Base-by-base conservation (phyloP, 306 rosid species). In the Dalbergia cochinchinensis region DNA sequence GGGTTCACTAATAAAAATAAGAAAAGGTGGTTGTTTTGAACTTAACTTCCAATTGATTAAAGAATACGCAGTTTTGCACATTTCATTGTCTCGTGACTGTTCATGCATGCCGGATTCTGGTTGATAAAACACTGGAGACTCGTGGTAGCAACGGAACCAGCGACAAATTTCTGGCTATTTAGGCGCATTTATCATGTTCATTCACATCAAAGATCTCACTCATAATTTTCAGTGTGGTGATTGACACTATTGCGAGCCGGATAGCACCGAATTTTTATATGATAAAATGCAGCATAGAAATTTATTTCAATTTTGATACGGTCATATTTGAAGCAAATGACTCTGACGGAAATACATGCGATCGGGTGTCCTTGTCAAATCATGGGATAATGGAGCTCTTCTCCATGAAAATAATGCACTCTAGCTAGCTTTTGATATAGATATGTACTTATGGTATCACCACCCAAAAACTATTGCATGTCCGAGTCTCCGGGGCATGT, bases 291-390 rank as follows among this genome's bases (percentile, higher is more conserved):
- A 34, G 35, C 50, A 44, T 69, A 33, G 76, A 50, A 55, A 57
- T 62, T 53, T 11, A 71, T 54, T 57, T 76, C 31, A 19, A 65
- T 14, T 77, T 65, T 77, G 55, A 35, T 65, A 13, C 42, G 31
- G 26, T 50, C 41, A 20, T 44, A 35, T 48, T 7, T 19, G 10
- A 58, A 4, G 41, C 14, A 8, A 18, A 22, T 59, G 68, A 58
- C 42, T 22, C 1, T 9, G 33, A 34, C 41, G 54, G 53, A 65
- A 37, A 31, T 53, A 77, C 65, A 35, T 65, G 61, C 48, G 62
- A 47, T 62, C 18, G 59, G 81, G 47, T 22, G 68, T 77, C 81
- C 13, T 54, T 67, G 18, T 77, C 68, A 78, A 54, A 67, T 39
- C 31, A 41, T 65, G 74, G 74, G 67, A 33, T 6, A 34, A 55